A percentile compares a stretch with the other conserved stretches of the same genome.
Conservation (phyloP, 495 filamentous ascomycete species). For the Pyronema omphalodes region DNA sequence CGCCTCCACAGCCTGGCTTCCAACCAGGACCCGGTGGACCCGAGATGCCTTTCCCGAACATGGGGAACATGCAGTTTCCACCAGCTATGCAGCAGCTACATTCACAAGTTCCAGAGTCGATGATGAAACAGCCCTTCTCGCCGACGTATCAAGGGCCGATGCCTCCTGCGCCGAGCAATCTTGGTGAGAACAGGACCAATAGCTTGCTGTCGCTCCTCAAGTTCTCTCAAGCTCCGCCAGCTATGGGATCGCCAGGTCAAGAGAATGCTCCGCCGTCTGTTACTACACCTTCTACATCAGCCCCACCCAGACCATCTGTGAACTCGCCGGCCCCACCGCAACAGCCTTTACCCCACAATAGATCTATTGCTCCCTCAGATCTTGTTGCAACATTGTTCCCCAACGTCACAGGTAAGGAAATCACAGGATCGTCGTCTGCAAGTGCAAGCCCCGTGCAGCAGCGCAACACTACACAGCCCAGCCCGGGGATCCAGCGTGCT, state of each 20-base stretch:
- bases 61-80: background rate
- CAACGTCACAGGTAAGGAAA: background rate
- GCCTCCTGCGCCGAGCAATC: conserved; percentile 24
- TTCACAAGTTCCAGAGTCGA: conserved; percentile 3
- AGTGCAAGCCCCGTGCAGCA: conserved; percentile 1
- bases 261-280: conserved; percentile 1
- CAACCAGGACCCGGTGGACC: background rate
- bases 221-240: conserved; percentile 43
- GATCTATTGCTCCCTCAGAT: conserved; percentile 43
- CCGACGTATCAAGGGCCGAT: conserved; percentile 14
- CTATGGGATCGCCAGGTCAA: conserved; percentile 21
- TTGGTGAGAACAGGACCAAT: conserved; percentile 40
- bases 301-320: conserved; percentile 27
- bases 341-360: conserved; percentile 29
- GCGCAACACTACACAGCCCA: background rate
- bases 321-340: conserved; percentile 25
- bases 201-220: conserved; percentile 75
- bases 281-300: conserved; percentile 14
- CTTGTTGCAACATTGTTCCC: conserved; percentile 39
- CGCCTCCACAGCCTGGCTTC: background rate
- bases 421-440: background rate
- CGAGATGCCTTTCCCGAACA: background rate
- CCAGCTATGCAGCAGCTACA: conserved; percentile 7
- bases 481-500: conserved; percentile 9
- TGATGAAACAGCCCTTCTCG: background rate